A percentile compares a stretch with the other conserved stretches of the same genome.
phyloP scores from a whole-genome alignment of 306 rosid species.

The Cotoneaster glaucophyllus region DNA sequence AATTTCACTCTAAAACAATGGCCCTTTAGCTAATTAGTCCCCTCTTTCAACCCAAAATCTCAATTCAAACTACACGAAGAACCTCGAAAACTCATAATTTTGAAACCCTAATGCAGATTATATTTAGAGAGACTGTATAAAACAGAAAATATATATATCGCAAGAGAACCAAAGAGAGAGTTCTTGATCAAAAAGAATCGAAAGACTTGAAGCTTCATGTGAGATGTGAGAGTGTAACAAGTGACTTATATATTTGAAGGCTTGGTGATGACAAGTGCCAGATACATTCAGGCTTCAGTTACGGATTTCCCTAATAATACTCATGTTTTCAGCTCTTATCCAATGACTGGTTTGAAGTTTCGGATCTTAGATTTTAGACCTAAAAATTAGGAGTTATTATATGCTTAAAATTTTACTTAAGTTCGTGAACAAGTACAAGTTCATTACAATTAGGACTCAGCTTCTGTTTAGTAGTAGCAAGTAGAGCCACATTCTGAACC shows the following conservation, averaged over 20 bases:
- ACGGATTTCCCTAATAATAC: not conserved
- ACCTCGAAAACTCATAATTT: not conserved
- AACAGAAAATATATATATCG: not conserved
- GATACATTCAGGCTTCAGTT: not conserved
- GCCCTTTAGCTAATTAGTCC: not conserved
- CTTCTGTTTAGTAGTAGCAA: not conserved
- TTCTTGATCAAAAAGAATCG: not conserved
- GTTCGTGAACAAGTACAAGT: not conserved
- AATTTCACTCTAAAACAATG: conserved; percentile 9
- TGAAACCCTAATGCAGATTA: not conserved
- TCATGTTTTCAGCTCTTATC: not conserved
- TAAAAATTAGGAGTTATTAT: not conserved
- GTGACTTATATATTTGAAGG: not conserved
- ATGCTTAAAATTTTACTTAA: not conserved
- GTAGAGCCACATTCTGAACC: not conserved
- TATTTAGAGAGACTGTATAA: not conserved
- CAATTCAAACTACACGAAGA: not conserved
- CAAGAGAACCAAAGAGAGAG: not conserved
- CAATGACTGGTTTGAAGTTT: not conserved
- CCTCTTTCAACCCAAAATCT: not conserved
- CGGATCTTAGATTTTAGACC: not conserved
- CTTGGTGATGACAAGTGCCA: not conserved
- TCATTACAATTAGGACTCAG: not conserved
- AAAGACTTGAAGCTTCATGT: not conserved
- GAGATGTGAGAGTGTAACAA: not conserved